Conservation (phyloP, 306 rosid species). For the Amphicarpaea edgeworthii region DNA sequence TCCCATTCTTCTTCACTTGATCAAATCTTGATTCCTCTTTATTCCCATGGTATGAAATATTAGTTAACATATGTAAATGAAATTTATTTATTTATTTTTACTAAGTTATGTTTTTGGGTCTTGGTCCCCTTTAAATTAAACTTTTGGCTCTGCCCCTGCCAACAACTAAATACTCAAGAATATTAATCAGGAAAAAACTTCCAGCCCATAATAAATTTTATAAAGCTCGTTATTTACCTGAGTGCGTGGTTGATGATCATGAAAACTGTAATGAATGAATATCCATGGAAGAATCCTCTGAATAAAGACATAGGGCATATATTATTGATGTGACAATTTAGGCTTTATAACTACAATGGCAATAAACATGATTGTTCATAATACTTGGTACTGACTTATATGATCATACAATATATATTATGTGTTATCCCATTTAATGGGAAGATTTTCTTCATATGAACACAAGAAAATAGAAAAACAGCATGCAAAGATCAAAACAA, state of each 20-base stretch:
- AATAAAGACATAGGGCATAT: constrained; percentile 45
- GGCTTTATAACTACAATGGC: constrained; percentile 19
- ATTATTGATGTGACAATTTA: constrained; percentile 25
- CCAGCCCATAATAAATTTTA: constrained; percentile 30
- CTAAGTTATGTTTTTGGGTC: neutral
- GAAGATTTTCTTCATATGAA: constrained; percentile 34
- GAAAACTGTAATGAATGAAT: constrained; percentile 81
- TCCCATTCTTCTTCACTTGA: neutral
- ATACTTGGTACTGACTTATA: constrained; percentile 6
- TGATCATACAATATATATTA: constrained; percentile 22
- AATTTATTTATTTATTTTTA: too few species aligned
- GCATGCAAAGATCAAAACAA: constrained; percentile 26
- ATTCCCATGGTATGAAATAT: neutral
- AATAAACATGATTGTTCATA: constrained; percentile 3
- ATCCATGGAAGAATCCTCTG: constrained; percentile 97
- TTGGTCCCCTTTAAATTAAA: neutral
- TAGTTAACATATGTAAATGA: too few species aligned
- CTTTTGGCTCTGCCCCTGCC: neutral
- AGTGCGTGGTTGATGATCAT: constrained; percentile 98
- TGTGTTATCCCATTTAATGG: constrained; percentile 22
- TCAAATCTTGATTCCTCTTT: neutral
- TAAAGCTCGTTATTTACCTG: constrained; percentile 61
- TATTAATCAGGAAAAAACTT: constrained; percentile 23
- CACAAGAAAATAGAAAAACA: constrained; percentile 3
- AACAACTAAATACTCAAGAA: constrained; percentile 8